phyloP scores from a whole-genome alignment of 2,329 filamentous ascomycete genomes.

The Phyllosticta citrichinensis region DNA sequence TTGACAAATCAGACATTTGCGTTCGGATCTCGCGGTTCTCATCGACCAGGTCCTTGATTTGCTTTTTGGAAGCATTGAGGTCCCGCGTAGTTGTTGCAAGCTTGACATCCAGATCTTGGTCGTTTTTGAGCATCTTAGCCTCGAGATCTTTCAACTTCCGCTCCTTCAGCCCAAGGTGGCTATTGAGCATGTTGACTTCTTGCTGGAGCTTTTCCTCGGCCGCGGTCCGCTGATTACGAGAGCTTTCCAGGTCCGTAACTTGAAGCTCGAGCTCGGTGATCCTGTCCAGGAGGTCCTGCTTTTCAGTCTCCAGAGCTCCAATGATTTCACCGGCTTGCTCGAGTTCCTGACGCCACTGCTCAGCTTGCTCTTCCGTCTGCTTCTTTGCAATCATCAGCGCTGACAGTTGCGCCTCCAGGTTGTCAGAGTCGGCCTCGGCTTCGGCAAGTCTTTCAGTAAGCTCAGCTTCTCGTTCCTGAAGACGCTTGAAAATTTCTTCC shows the following conservation, averaged over 20 bases:
- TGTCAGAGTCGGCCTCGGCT: constrained; percentile 88
- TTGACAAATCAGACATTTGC: constrained; percentile 76
- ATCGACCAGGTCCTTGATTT: constrained; percentile 64
- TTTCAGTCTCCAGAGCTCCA: constrained; percentile 74
- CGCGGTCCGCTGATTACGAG: constrained; percentile 62
- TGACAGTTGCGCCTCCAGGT: constrained; percentile 87
- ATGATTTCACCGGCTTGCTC: constrained; percentile 90
- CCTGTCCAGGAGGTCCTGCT: constrained; percentile 59
- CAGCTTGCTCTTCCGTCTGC: constrained; percentile 73
- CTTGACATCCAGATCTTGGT: constrained; percentile 84
- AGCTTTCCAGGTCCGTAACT: constrained; percentile 59
- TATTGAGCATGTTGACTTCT: constrained; percentile 85
- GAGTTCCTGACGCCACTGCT: constrained; percentile 67
- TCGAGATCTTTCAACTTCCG: constrained; percentile 84
- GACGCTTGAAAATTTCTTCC: constrained; percentile 96
- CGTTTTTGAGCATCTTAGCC: constrained; percentile 67
- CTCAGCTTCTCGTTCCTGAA: constrained; percentile 84
- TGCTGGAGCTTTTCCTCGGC: constrained; percentile 69
- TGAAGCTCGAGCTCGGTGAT: constrained; percentile 60
- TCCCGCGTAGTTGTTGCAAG: constrained; percentile 70
- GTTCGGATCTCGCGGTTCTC: constrained; percentile 78
- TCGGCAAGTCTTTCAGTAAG: constrained; percentile 87
- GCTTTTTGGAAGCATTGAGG: constrained; percentile 59
- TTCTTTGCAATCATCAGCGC: constrained; percentile 82
- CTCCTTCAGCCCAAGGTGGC: constrained; percentile 79